Evolutionary conservation across 768 basidiomycete species (phyloP).

Genomic region (Cyathus striatus): DNA sequence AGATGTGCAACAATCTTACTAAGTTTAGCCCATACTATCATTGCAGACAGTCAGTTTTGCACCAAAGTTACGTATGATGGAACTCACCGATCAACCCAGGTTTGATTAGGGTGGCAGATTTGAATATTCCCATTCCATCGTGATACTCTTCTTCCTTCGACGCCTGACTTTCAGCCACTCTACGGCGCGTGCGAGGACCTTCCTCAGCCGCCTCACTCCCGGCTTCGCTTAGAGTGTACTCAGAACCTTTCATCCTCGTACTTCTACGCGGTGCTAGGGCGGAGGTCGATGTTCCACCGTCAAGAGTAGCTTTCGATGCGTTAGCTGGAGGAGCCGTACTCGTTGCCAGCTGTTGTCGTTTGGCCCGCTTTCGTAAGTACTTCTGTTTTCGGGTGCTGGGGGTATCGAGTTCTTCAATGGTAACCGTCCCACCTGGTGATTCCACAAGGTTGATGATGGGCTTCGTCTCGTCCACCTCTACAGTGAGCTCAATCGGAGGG

Average conservation of each 20-base stretch:
- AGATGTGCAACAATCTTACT: conserved; percentile 36
- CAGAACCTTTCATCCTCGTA: too few species aligned
- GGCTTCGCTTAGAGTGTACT: too few species aligned
- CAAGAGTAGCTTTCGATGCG: too few species aligned
- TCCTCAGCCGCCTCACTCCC: too few species aligned
- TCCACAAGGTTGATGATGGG: conserved; percentile 18
- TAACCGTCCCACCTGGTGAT: conserved; percentile 41
- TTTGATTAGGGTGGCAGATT: too few species aligned
- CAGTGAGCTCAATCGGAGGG: conserved; percentile 2
- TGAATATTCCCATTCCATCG: too few species aligned
- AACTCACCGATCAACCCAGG: background rate
- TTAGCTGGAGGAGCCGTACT: too few species aligned
- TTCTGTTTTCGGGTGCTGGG: conserved; percentile 63
- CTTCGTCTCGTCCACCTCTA: conserved; percentile 11
- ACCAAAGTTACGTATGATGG: conserved; percentile 6
- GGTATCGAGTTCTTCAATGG: conserved; percentile 71
- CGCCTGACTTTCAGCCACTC: too few species aligned
- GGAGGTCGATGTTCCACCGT: too few species aligned
- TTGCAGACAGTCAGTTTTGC: conserved; percentile 38
- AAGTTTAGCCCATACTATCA: conserved; percentile 80
- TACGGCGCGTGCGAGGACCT: too few species aligned
- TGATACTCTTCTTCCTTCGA: too few species aligned
- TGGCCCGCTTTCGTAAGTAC: conserved; percentile 38
- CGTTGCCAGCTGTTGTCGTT: conserved; percentile 18
- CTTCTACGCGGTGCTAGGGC: too few species aligned